Conservation (phyloP, 805 yeast genomes). For the Helenozyma baotianmanensis region DNA sequence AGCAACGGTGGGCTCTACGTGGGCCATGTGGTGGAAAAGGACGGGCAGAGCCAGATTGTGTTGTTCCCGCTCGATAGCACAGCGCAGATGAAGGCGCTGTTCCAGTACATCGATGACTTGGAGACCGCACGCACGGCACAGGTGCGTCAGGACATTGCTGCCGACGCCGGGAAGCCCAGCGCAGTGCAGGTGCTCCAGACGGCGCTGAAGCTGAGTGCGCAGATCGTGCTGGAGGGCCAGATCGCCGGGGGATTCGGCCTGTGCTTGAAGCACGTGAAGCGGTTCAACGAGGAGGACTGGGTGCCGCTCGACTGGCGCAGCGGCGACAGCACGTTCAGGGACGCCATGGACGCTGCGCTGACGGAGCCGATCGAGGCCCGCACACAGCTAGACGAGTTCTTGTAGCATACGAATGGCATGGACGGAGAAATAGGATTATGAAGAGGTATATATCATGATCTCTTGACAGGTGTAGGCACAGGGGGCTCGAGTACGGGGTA, state of each 20-base stretch:
- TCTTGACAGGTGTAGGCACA: too few species aligned
- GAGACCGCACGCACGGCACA: constrained; percentile 41
- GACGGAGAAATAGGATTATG: background rate
- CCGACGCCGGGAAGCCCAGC: constrained; percentile 14
- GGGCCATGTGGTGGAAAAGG: constrained; percentile 23
- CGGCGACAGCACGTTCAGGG: constrained; percentile 13
- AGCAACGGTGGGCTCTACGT: constrained; percentile 46
- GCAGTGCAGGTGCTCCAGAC: constrained; percentile 40
- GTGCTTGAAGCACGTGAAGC: constrained; percentile 34
- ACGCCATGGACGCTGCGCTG: constrained; percentile 15
- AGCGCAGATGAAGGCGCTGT: constrained; percentile 77
- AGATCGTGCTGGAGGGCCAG: constrained; percentile 23
- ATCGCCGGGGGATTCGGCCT: constrained; percentile 30
- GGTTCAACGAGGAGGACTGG: constrained; percentile 42
- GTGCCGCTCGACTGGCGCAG: constrained; percentile 25
- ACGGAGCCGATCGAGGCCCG: constrained; percentile 9
- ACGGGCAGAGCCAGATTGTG: constrained; percentile 41
- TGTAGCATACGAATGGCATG: constrained; percentile 1
- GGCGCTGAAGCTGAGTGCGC: constrained; percentile 29
- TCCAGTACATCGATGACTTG: constrained; percentile 68
- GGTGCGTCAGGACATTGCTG: constrained; percentile 33
- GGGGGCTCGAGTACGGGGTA: too few species aligned
- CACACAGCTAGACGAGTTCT: constrained; percentile 20
- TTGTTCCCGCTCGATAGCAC: constrained; percentile 62
- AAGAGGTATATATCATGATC: constrained; percentile 8